Percentiles rank a stretch among this genome's conserved stretches.
Conservation (phyloP, 2,329 filamentous ascomycete species). For the Ascochyta fabae region DNA sequence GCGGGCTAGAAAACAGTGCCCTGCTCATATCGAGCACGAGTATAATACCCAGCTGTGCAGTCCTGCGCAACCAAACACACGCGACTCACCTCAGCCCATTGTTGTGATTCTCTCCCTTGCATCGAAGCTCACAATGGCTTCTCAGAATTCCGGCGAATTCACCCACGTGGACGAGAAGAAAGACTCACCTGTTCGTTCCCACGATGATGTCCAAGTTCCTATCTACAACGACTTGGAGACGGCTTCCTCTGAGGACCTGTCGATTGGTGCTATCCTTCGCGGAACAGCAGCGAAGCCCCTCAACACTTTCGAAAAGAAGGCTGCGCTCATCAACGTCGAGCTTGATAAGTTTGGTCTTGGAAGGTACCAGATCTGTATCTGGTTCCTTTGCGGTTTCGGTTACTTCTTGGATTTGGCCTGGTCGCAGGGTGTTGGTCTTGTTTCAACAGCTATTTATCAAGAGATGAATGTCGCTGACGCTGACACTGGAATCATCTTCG, state of each 20-base stretch:
- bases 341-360: conserved; percentile 41
- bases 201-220: conserved; percentile 27
- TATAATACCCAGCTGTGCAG: conserved; percentile 17
- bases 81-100: conserved; percentile 8
- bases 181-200: neutral
- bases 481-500: conserved; percentile 34
- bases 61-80: conserved; percentile 14
- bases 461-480: conserved; percentile 34
- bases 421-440: conserved; percentile 38
- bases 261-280: conserved; percentile 34
- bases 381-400: conserved; percentile 42
- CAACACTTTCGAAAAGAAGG: conserved; percentile 39
- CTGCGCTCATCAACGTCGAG: conserved; percentile 40
- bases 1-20: conserved; percentile 7
- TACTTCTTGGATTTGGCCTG: conserved; percentile 43
- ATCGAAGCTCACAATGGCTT: conserved; percentile 12
- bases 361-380: conserved; percentile 40
- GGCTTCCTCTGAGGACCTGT: conserved; percentile 31
- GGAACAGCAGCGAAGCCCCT: conserved; percentile 36
- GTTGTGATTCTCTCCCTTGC: conserved; percentile 12
- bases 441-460: conserved; percentile 37
- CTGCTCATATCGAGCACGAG: conserved; percentile 1
- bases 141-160: conserved; percentile 5
- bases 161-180: conserved; percentile 17
- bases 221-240: conserved; percentile 38